A percentile compares a stretch with the other conserved stretches of the same genome.
Conservation (phyloP, 2,329 filamentous ascomycete species). For the Myriosclerotinia scirpicola region DNA sequence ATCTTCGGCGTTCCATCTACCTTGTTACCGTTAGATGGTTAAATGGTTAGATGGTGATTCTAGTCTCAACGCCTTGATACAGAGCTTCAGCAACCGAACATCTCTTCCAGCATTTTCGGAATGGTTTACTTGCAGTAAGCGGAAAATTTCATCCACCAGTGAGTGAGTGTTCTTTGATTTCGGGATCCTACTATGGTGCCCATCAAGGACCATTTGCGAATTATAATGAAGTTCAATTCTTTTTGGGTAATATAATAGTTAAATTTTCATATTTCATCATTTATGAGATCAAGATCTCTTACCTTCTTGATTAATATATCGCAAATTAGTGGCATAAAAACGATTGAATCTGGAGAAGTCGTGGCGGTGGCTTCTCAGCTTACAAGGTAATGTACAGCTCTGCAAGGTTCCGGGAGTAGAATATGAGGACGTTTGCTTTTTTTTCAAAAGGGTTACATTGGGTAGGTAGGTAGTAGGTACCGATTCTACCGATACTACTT, state of each 20-base stretch:
- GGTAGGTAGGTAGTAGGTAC: background rate
- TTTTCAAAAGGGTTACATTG: background rate
- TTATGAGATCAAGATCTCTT: background rate
- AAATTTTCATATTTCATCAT: background rate
- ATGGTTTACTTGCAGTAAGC: background rate
- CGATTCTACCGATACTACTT: background rate
- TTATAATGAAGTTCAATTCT: background rate
- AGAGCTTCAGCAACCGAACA: background rate
- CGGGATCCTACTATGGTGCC: background rate
- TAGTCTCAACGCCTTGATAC: background rate
- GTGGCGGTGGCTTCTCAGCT: background rate
- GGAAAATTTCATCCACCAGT: background rate
- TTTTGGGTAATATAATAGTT: background rate
- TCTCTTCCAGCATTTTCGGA: background rate
- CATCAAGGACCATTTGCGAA: background rate
- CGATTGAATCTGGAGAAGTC: background rate
- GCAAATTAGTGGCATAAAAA: too few relatives aligned
- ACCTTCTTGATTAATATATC: too few relatives aligned
- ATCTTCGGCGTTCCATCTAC: background rate
- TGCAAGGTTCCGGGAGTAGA: background rate
- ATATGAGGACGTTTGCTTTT: conserved; percentile 1
- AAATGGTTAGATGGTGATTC: background rate
- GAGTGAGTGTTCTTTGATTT: background rate
- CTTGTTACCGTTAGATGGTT: background rate
- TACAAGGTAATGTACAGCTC: background rate